Percentiles rank a stretch among this genome's conserved stretches.
phyloP scores from a whole-genome alignment of 208 protist species.

The Eutreptiella sp. region DNA sequence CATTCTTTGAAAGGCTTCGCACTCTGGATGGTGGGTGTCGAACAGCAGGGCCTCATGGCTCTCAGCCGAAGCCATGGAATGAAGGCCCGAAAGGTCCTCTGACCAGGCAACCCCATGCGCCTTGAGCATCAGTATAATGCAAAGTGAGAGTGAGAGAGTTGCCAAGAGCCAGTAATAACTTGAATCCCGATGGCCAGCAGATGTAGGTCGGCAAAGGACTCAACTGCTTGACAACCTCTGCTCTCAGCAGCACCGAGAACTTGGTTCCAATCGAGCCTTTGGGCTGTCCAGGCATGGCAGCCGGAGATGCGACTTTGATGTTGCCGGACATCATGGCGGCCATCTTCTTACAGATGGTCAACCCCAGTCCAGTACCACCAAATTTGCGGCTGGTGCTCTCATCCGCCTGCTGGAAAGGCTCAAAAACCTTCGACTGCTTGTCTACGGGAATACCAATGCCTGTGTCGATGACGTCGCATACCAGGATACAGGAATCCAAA shows the following conservation, averaged over 20 bases:
- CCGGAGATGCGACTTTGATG: conserved; percentile 7
- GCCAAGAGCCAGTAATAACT: no score
- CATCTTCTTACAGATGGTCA: conserved; percentile 25
- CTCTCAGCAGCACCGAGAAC: background rate
- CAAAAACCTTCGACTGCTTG: conserved; percentile 5
- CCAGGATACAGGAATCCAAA: background rate
- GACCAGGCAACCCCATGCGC: no score
- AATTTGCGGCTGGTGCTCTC: conserved; percentile 1
- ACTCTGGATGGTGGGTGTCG: no score
- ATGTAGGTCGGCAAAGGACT: background rate
- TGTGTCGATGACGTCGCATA: conserved; percentile 15
- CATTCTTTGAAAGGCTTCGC: no score
- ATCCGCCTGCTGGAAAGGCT: conserved; percentile 15
- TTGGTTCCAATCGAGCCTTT: background rate
- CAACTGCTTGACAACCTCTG: background rate
- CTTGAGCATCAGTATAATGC: no score
- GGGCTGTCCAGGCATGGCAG: background rate
- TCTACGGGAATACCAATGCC: conserved; percentile 28
- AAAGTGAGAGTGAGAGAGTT: no score
- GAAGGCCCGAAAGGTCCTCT: no score
- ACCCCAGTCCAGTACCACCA: conserved; percentile 27
- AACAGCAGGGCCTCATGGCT: no score
- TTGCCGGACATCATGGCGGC: conserved; percentile 13
- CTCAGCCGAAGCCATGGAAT: no score
- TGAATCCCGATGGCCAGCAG: background rate